Conservation (phyloP, 768 basidiomycete genomes). For the Russula dissimulans region DNA sequence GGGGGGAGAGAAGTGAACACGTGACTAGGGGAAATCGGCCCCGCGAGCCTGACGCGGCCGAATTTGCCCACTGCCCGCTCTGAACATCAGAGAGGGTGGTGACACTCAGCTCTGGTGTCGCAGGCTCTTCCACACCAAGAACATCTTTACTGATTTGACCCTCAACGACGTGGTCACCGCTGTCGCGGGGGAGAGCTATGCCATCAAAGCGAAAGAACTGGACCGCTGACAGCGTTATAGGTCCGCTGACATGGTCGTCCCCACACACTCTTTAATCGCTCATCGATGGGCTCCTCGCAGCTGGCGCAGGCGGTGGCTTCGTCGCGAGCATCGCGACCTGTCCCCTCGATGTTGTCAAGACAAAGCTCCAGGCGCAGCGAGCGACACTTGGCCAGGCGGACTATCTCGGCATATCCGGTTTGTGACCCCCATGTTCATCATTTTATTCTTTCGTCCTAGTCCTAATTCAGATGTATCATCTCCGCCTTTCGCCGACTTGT, state of each 20-base stretch:
- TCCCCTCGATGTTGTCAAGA: conserved; percentile 97
- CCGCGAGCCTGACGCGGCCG: neutral
- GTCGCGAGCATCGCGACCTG: conserved; percentile 91
- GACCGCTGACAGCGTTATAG: conserved; percentile 76
- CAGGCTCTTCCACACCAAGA: neutral
- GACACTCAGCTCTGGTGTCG: neutral
- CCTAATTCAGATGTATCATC: conserved; percentile 20
- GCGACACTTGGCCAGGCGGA: conserved; percentile 55
- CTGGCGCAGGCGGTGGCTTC: conserved; percentile 93
- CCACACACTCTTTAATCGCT: conserved; percentile 3
- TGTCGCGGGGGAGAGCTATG: conserved; percentile 62
- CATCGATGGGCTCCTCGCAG: conserved; percentile 29
- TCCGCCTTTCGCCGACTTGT: conserved; percentile 12
- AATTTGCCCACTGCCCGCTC: neutral
- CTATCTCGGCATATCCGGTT: conserved; percentile 35
- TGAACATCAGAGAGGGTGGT: neutral
- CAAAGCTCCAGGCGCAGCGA: conserved; percentile 91
- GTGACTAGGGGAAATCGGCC: neutral
- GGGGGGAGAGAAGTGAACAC: neutral
- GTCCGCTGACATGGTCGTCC: conserved; percentile 31
- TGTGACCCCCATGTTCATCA: conserved; percentile 2
- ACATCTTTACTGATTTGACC: neutral
- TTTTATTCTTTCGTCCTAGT: neutral
- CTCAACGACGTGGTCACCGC: conserved; percentile 28
- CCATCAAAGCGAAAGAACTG: conserved; percentile 49